Evolutionary conservation across 2,329 filamentous ascomycete species (phyloP).

Genomic region (Trichoderma aggressivum): DNA sequence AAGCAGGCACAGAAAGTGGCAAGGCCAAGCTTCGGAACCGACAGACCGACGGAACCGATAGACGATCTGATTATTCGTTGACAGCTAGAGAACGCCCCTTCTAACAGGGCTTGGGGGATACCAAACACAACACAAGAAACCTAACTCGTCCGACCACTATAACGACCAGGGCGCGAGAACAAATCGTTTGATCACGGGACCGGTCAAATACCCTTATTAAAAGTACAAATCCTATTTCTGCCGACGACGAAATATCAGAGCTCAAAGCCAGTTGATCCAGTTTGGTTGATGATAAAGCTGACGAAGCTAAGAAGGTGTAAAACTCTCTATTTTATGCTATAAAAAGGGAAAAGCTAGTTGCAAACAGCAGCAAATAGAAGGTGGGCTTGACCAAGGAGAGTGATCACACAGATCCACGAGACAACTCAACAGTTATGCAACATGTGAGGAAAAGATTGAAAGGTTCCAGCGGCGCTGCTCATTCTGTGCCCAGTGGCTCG

Average conservation of each 20-base stretch:
- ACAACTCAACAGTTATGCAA: slow-evolving; percentile 34
- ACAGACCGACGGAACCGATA: slow-evolving; percentile 30
- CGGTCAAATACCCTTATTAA: neutral
- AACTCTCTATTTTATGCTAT: neutral
- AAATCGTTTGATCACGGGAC: too few species aligned
- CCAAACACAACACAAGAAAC: too few species aligned
- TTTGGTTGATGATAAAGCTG: slow-evolving; percentile 35
- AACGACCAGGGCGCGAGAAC: too few species aligned
- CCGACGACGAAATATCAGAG: slow-evolving; percentile 55
- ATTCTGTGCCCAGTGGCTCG: slow-evolving; percentile 23
- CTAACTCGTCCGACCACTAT: too few species aligned
- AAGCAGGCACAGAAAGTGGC: slow-evolving; percentile 54
- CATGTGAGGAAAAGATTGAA: slow-evolving; percentile 53
- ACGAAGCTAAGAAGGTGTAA: neutral
- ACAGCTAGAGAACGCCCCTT: too few species aligned
- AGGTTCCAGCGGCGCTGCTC: slow-evolving; percentile 31
- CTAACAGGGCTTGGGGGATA: too few species aligned
- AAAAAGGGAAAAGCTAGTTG: neutral
- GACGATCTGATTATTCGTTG: slow-evolving; percentile 41
- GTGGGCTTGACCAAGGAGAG: neutral
- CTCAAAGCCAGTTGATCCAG: slow-evolving; percentile 50
- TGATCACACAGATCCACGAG: neutral
- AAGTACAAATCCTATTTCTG: slow-evolving; percentile 55
- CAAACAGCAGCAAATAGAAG: neutral
- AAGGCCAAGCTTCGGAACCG: slow-evolving; percentile 31